phyloP scores from a whole-genome alignment of 257 asterid species.

The Euphrasia confusa region DNA sequence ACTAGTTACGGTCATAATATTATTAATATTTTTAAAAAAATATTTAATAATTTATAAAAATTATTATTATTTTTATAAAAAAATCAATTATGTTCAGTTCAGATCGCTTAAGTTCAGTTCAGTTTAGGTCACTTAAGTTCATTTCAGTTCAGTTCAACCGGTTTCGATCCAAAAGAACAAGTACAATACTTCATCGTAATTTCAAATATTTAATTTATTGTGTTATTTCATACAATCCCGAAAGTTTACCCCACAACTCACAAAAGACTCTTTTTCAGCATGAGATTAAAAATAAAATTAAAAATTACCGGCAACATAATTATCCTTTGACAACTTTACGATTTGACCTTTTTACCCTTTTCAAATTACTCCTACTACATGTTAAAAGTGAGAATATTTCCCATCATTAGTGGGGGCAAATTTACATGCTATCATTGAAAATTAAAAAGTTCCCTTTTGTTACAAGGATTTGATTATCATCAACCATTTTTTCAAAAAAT shows the following conservation, averaged over 20 bases:
- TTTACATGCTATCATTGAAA: constrained; percentile 28
- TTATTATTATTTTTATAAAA: too few relatives aligned
- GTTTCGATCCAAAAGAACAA: too few relatives aligned
- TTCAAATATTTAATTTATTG: background rate
- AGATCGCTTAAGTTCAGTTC: too few relatives aligned
- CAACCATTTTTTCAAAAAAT: constrained; percentile 39
- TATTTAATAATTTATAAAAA: too few relatives aligned
- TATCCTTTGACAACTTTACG: constrained; percentile 30
- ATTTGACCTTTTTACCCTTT: constrained; percentile 29
- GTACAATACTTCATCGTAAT: too few relatives aligned
- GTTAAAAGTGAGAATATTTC: constrained; percentile 23
- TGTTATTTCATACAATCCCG: background rate
- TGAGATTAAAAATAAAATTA: background rate
- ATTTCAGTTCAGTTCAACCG: too few relatives aligned
- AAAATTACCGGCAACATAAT: constrained; percentile 24
- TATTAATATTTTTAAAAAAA: too few relatives aligned
- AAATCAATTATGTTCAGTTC: too few relatives aligned
- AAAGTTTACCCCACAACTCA: background rate
- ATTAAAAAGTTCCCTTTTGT: constrained; percentile 28
- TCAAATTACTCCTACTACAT: constrained; percentile 2
- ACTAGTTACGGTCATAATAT: too few relatives aligned
- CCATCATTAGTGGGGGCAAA: constrained; percentile 32
- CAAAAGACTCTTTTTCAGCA: background rate
- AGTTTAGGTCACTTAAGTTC: too few relatives aligned
- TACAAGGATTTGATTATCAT: constrained; percentile 29